Evolutionary conservation across 495 filamentous ascomycete genomes (phyloP).

Genomic region (Penicillium cinerascens): DNA sequence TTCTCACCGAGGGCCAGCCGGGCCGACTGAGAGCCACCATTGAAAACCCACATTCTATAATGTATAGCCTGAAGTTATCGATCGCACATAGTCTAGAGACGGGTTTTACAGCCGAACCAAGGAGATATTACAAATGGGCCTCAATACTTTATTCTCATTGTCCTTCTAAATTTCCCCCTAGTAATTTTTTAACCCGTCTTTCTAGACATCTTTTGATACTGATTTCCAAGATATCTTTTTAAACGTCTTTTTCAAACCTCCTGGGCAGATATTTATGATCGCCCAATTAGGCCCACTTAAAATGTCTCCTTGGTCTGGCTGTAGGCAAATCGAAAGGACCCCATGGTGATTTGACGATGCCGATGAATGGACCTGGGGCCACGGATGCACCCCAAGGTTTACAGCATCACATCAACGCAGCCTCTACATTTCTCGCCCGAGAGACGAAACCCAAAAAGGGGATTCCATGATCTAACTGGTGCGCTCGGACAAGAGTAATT

Average conservation of each 20-base stretch:
- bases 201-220: too few species aligned
- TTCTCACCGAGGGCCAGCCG: neutral
- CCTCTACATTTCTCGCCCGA: conserved; percentile 20
- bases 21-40: neutral
- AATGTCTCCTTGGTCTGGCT: too few species aligned
- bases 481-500: conserved; percentile 1
- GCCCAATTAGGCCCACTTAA: too few species aligned
- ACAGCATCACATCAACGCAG: neutral
- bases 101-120: too few species aligned
- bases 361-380: neutral
- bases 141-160: too few species aligned
- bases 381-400: neutral
- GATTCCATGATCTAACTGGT: neutral
- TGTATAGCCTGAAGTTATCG: neutral
- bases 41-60: neutral
- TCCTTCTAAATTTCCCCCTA: too few species aligned
- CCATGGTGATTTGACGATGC: neutral
- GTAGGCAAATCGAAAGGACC: neutral
- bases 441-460: conserved; percentile 2
- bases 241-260: too few species aligned
- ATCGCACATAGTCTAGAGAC: neutral
- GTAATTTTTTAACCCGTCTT: too few species aligned
- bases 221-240: too few species aligned
- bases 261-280: too few species aligned
- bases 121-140: too few species aligned